Base-by-base conservation (phyloP, 495 filamentous ascomycete genomes). In the Clavariopsis aquatica region DNA sequence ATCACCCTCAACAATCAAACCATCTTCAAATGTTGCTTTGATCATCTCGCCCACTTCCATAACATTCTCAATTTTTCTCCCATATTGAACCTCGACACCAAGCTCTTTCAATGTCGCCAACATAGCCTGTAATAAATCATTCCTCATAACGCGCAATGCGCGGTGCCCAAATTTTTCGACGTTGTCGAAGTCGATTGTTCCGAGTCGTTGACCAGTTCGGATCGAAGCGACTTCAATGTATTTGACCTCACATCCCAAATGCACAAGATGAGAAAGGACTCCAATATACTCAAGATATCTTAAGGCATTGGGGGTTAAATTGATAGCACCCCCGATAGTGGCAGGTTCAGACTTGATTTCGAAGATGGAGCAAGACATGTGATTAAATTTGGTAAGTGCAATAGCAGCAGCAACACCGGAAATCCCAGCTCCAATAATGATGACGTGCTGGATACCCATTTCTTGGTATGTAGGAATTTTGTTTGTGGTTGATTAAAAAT, bases 341-440 rank as follows among this genome's bases (percentile, higher is more conserved):
- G 66, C 56, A 19, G 66, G 66, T 27, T 55, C 49, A 17, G 62
- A 38, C 15, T 62, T 55, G 26, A 69, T 61, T 43, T 69, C 66
- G 45, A 60, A 69, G 19, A 69, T 34, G 27, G 61, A 49, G 46
- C 55, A 60, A 10, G 28, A 47, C n/a, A 69, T 47, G 8, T 34
- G 29, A 27, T 62, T 60, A 17, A 36, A 38, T 5, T 53, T 52
- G 12, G 45, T 61, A 29, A 69, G 66, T 10, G 61, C 60, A 26
- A 69, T 22, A 43, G 66, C 66, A 9, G 57, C 49, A 22, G 61
- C 56, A 19, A 62, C 26, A 22, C 66, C 66, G 2, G 66, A 24
- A 28, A 69, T 69, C 17, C 66, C 66, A 19, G 62, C 66, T 12
- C 66, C 66, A 24, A 69, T 69, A 41, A 69, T 65, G 43, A 65